Base-by-base conservation (phyloP, 805 yeast genomes). In the Barnettozyma salicaria region DNA sequence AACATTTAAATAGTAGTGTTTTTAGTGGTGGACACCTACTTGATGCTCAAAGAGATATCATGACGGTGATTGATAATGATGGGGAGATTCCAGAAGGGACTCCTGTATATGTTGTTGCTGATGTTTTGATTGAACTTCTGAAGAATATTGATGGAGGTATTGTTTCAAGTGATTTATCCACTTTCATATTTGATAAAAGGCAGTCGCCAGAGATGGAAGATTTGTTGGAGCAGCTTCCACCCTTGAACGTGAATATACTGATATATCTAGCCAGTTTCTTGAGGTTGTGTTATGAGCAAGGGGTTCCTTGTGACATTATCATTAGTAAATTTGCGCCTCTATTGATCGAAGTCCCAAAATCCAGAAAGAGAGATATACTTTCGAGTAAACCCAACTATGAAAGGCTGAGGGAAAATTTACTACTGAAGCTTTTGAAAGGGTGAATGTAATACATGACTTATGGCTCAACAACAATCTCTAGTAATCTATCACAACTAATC, bases 401-500 rank as follows among this genome's bases (percentile, higher is more conserved):
- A 30, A 56, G 50, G 37, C 43, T 56, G 34, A 53, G 68, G 34
- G 36, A 50, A 9, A 63, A 60, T 18, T 56, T 64, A 30, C 34
- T 61, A 39, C 44, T 43, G 21, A 53, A 45, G 28, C 35, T 61
- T 22, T 37, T 58, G 12, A 27, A 31, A 22, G 51, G 53, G 1
- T 44, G 26, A 35, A n/a, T n/a, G n/a, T n/a, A n/a, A n/a, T n/a
- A n/a, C n/a, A n/a, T n/a, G n/a, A n/a, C n/a, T 27, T 19, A 27
- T 35, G 35, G 41, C 28, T 51, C 53, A 17, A 53, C 50, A 6
- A 83, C 86, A 2, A 84, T 82, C 48, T 82, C 88, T 25, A 84
- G 63, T 36, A 83, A 60, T 40, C 74, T 70, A 1, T 87, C 88
- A 52, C 84, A 79, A 43, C 78, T 88, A 44, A 78, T 67, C 2